Conservation (phyloP, 306 rosid genomes). For the Prinsepia uniflora region DNA sequence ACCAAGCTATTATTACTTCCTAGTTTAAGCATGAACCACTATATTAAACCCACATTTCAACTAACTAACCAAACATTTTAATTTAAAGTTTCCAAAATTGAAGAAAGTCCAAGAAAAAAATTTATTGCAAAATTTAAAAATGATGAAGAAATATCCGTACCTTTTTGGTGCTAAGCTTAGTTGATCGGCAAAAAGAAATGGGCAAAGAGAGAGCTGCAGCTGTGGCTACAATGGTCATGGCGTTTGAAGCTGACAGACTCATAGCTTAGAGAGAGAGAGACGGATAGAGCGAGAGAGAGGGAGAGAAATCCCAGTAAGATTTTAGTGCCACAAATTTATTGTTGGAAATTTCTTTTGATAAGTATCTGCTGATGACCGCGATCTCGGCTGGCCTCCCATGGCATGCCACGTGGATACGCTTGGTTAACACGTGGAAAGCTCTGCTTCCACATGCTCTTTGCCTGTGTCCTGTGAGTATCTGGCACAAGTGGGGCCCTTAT, state of each 20-base stretch:
- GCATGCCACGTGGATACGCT: slow-evolving; percentile 54
- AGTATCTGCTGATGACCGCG: slow-evolving; percentile 65
- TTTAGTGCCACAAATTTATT: slow-evolving; percentile 16
- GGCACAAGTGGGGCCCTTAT: slow-evolving; percentile 34
- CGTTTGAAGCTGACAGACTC: slow-evolving; percentile 32
- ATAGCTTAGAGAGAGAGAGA: slow-evolving; percentile 5
- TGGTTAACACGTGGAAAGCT: slow-evolving; percentile 42
- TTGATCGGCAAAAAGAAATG: slow-evolving; percentile 38
- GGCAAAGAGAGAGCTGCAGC: slow-evolving; percentile 80
- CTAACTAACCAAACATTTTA: background rate
- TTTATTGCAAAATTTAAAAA: background rate
- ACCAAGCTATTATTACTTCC: slow-evolving; percentile 12
- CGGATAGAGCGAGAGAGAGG: too few relatives aligned
- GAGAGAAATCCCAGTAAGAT: slow-evolving; percentile 16
- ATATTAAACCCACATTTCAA: slow-evolving; percentile 11
- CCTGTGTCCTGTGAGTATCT: slow-evolving; percentile 14
- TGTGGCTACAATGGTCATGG: slow-evolving; percentile 75
- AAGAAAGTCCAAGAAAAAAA: slow-evolving; percentile 2
- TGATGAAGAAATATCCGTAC: slow-evolving; percentile 20
- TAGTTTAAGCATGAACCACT: background rate
- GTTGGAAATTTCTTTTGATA: slow-evolving; percentile 45
- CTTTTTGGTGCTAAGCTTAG: slow-evolving; percentile 58
- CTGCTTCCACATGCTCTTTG: slow-evolving; percentile 48
- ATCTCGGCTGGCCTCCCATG: slow-evolving; percentile 59
- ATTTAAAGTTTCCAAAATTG: background rate